Evolutionary conservation across 805 yeast species (phyloP), one percentile per base, ranked within the genome.

Genomic region (Cyberlindnera nakhonratchasimensis): DNA sequence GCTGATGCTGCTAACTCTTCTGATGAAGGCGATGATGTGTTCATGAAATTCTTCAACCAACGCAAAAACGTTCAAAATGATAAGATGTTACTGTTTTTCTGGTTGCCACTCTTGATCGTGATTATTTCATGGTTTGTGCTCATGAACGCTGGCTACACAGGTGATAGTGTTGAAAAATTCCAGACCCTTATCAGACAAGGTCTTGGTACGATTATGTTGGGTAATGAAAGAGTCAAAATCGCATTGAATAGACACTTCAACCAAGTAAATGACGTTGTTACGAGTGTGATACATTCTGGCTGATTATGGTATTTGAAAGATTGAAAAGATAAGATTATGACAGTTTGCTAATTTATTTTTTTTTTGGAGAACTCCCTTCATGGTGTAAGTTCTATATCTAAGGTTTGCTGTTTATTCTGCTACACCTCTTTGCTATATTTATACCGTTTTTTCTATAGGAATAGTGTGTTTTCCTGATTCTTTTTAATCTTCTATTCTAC

Each of bases 1-100:
- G 19, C 6, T 17, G 32, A 29, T 12, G 20, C 20, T 5, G 11
- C 36, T 19, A 40, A 30, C 22, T 46, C 48, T 13, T 40, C 52
- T n/a, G 48, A 48, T 12, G 45, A 40, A 33, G 31, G 46, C n/a
- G 73, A 67, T 37, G 62, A 60, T 21, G 56, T 60, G 33, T 61
- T 66, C 35, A 63, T 62, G 52, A 57, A 59, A 47, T 66, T 67
- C 49, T 67, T 67, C 55, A 67, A 64, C 48, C 70, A 70, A 47
- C 69, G 69, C 46, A 69, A 67, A 52, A 71, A 69, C 38, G 66
- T 75, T 44, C 66, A 65, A 53, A 84, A 87, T 55, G 97, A 90
- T 63, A 82, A 78, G 57, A 83, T 88, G 86, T 70, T 90, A 49
- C 66, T 87, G 47, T 86, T 90, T 61, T 89, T 90, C 73, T 90